Conservation (phyloP, 495 filamentous ascomycete genomes). For the Letharia lupina region DNA sequence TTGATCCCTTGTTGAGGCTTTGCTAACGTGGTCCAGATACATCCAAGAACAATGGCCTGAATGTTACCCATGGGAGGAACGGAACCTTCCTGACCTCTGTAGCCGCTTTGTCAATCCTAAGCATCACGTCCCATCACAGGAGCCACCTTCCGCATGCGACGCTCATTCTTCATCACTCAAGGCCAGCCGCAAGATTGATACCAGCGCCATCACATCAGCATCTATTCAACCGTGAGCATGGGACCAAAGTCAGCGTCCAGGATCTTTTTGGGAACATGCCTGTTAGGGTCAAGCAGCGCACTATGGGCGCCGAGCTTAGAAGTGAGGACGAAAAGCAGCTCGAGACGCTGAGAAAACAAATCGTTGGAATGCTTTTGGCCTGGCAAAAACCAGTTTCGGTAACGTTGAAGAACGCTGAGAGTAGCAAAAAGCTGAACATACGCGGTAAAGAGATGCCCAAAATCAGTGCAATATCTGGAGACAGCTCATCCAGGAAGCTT, state of each 20-base stretch:
- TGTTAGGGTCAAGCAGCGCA: conserved; percentile 82
- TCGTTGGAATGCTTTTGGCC: conserved; percentile 59
- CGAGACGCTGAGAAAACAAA: conserved; percentile 51
- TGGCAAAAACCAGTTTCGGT: conserved; percentile 45
- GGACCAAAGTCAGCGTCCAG: conserved; percentile 71
- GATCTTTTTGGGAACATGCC: conserved; percentile 95
- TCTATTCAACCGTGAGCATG: conserved; percentile 50
- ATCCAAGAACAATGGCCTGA: conserved; percentile 52
- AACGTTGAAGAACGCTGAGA: conserved; percentile 35
- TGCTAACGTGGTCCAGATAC: conserved; percentile 48
- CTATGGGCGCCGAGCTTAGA: conserved; percentile 37
- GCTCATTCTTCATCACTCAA: conserved; percentile 62
- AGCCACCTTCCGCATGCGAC: conserved; percentile 57
- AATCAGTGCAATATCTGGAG: background rate
- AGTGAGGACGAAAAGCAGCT: conserved; percentile 60
- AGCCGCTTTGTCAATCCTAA: conserved; percentile 65
- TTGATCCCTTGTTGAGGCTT: conserved; percentile 2
- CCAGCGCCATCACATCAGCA: conserved; percentile 57
- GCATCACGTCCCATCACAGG: conserved; percentile 67
- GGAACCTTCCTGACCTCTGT: conserved; percentile 75
- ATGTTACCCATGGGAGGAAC: conserved; percentile 53
- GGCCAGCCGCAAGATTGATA: conserved; percentile 54
- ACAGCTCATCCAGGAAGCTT: conserved; percentile 13
- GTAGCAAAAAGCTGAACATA: conserved; percentile 24
- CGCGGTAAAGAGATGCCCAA: conserved; percentile 4